Evolutionary conservation across 2,329 filamentous ascomycete genomes (phyloP), one percentile per base, ranked within the genome.

Genomic region (Fusarium brevicatenulatum): DNA sequence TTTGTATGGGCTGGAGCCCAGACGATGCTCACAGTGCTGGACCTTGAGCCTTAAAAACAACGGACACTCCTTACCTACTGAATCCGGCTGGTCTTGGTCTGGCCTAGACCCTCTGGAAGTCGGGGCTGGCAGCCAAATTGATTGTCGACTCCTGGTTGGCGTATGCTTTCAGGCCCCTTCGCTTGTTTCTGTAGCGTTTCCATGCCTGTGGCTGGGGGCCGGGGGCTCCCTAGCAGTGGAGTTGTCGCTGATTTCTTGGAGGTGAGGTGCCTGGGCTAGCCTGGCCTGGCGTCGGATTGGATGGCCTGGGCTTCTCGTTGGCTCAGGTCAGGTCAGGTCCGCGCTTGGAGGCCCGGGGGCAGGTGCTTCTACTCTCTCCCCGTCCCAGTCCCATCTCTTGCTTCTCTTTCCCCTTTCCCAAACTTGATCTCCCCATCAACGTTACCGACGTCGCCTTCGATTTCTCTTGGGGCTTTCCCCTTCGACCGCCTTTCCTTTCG

Each of bases 371-470:
- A 55, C 50, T 62, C 57, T 63, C 56, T 72, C 70, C 62, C 62
- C 66, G 53, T 66, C 59, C 62, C 64, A 25, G 62, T 66, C 64
- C 50, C 57, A 39, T 60, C 47, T 63, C 42, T 49, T 67, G 62
- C 64, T 67, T 67, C 64, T 57, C 68, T 74, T 73, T 74, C 68
- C 74, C 76, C 74, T 70, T 77, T 77, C 67, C 72, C 49, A 73
- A 73, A 69, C 75, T 70, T 69, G 67, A 65, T 74, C 73, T 72
- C 63, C 68, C 64, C 72, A 75, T 76, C 72, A 72, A 74, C 72
- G 67, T 73, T 63, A 68, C 65, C 65, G 66, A 69, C 61, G 43
- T 59, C 65, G 61, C 69, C 65, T 67, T 73, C 63, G 68, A 58
- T 72, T 56, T 64, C 59, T 66, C 49, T 59, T 50, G 68, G 64